Conservation (phyloP, 805 yeast genomes). For the Teunomyces gatunensis region DNA sequence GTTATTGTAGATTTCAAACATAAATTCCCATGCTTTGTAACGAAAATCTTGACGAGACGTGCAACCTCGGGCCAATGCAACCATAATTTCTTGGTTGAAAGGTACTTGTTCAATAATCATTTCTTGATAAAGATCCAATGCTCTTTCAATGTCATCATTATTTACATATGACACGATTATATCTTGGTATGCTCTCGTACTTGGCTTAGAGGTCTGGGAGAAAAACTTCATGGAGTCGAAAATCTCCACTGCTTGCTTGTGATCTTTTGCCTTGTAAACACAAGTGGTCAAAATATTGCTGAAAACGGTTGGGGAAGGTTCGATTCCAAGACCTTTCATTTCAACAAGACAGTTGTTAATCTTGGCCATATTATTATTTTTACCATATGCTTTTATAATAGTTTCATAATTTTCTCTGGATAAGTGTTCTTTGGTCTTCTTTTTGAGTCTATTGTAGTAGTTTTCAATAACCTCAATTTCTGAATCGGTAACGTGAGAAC, state of each 20-base stretch:
- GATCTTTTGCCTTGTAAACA: slow-evolving; percentile 48
- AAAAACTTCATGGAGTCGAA: slow-evolving; percentile 86
- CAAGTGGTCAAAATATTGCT: slow-evolving; percentile 62
- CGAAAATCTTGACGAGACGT: slow-evolving; percentile 47
- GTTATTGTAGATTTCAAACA: slow-evolving; percentile 57
- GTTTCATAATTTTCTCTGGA: slow-evolving; percentile 42
- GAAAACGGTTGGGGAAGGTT: slow-evolving; percentile 47
- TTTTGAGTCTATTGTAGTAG: slow-evolving; percentile 23
- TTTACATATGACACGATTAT: slow-evolving; percentile 66
- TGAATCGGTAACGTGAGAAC: slow-evolving; percentile 17
- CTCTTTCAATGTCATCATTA: slow-evolving; percentile 65
- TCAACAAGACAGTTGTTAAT: slow-evolving; percentile 37
- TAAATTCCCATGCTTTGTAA: slow-evolving; percentile 72
- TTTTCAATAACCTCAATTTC: slow-evolving; percentile 29
- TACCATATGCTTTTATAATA: slow-evolving; percentile 46
- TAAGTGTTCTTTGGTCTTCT: slow-evolving; percentile 22
- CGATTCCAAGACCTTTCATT: slow-evolving; percentile 36
- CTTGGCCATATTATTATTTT: slow-evolving; percentile 32
- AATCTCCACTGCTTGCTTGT: slow-evolving; percentile 61
- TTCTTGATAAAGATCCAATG: slow-evolving; percentile 73
- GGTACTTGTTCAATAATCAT: slow-evolving; percentile 40
- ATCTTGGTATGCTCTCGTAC: slow-evolving; percentile 62
- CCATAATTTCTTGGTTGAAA: slow-evolving; percentile 38
- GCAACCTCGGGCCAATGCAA: slow-evolving; percentile 68
- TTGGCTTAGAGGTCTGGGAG: slow-evolving; percentile 65